phyloP scores from a whole-genome alignment of 805 yeast species.

The Jamesozyma lodderae region DNA sequence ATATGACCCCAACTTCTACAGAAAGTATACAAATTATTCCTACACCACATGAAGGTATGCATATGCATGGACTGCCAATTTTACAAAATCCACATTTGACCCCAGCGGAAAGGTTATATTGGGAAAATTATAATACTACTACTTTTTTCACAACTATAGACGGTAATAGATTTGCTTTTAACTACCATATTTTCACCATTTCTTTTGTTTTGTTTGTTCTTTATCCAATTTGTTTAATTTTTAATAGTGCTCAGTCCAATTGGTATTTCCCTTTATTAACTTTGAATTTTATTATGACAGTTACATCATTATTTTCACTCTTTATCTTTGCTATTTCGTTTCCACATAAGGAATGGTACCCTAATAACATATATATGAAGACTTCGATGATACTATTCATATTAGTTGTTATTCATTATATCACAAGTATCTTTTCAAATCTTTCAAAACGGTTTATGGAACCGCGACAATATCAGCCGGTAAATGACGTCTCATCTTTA shows the following conservation, averaged over 20 bases:
- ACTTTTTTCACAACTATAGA: slow-evolving; percentile 51
- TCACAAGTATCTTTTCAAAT: slow-evolving; percentile 41
- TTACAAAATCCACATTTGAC: slow-evolving; percentile 48
- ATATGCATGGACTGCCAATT: slow-evolving; percentile 68
- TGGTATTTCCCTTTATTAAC: slow-evolving; percentile 52
- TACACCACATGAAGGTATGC: slow-evolving; percentile 38
- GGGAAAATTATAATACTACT: slow-evolving; percentile 74
- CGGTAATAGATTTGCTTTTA: slow-evolving; percentile 43
- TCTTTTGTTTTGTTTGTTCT: slow-evolving; percentile 40
- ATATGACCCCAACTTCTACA: slow-evolving; percentile 7
- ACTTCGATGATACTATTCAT: slow-evolving; percentile 55
- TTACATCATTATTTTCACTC: slow-evolving; percentile 46
- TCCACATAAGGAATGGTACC: slow-evolving; percentile 50
- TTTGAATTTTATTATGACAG: slow-evolving; percentile 37
- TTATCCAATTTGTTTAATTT: slow-evolving; percentile 60
- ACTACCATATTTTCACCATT: slow-evolving; percentile 43
- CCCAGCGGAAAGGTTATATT: slow-evolving; percentile 64
- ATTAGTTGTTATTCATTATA: slow-evolving; percentile 44
- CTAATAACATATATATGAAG: slow-evolving; percentile 61
- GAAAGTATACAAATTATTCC: slow-evolving; percentile 28
- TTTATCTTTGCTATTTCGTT: slow-evolving; percentile 50
- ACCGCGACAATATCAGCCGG: too few relatives aligned
- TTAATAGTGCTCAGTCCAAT: slow-evolving; percentile 49
- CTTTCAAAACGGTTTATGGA: too few relatives aligned
- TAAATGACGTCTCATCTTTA: too few relatives aligned